Conservation (phyloP, 2,329 filamentous ascomycete species). For the Colletotrichum cuscutae region DNA sequence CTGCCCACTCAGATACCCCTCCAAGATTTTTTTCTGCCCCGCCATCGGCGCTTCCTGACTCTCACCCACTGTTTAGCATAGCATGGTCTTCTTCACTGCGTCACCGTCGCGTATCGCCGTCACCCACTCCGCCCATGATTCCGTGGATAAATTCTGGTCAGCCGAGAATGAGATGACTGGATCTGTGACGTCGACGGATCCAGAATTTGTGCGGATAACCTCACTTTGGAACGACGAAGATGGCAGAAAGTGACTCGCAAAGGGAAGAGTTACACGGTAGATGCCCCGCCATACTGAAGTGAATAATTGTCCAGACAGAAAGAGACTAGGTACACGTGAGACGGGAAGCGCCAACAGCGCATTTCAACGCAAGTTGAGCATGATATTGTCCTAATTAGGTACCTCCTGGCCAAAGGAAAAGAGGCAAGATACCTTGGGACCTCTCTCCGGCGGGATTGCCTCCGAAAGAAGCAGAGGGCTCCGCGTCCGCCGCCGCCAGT, state of each 20-base stretch:
- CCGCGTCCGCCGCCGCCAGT: not conserved
- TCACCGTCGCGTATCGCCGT: not conserved
- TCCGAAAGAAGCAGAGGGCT: constrained; percentile 9
- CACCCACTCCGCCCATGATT: not conserved
- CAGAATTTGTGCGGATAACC: not conserved
- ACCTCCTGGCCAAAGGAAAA: not conserved
- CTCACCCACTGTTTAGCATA: not conserved
- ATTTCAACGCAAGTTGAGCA: constrained; percentile 7
- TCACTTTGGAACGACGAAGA: not conserved
- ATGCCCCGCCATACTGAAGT: not conserved
- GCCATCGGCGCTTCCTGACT: constrained; percentile 25
- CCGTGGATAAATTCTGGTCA: not conserved
- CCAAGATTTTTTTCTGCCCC: constrained; percentile 22
- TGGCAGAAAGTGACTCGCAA: not conserved
- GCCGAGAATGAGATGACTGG: not conserved
- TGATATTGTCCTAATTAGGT: not conserved
- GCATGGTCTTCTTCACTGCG: not conserved
- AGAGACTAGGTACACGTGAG: constrained; percentile 1
- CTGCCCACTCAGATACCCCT: not conserved
- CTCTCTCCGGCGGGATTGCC: constrained; percentile 16
- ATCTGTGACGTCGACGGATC: constrained; percentile 6
- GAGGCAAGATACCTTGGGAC: not conserved
- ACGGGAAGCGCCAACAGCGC: not conserved
- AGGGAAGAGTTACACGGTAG: not conserved
- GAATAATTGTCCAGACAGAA: not conserved